Evolutionary conservation across 148 eudicot species (phyloP).

Genomic region (Silene uniflora): DNA sequence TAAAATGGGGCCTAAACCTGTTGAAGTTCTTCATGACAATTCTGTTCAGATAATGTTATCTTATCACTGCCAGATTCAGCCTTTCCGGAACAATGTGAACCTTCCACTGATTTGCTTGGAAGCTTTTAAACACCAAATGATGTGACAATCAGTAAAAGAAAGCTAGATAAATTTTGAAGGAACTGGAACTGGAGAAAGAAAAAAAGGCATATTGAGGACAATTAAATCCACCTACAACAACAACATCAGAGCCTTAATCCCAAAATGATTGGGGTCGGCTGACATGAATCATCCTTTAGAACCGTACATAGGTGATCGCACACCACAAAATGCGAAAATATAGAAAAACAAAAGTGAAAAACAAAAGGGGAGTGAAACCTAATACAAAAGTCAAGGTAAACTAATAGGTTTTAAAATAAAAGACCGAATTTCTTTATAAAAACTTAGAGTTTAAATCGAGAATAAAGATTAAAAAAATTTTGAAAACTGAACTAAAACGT

Average conservation of each 20-base stretch:
- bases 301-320: no score
- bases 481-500: no score
- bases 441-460: no score
- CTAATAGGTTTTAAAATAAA: no score
- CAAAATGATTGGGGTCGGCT: no score
- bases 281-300: no score
- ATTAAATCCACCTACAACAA: not conserved
- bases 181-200: not conserved
- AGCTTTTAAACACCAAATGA: constrained; percentile 30
- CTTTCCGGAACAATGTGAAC: constrained; percentile 21
- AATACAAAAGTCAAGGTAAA: no score
- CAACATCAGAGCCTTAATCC: no score
- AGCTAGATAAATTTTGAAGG: not conserved
- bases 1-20: constrained; percentile 43
- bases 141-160: not conserved
- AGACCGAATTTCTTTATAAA: no score
- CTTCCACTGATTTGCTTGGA: constrained; percentile 27
- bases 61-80: constrained; percentile 28
- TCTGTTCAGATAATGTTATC: constrained; percentile 23
- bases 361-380: no score
- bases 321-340: no score
- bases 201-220: not conserved
- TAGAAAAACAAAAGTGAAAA: not conserved
- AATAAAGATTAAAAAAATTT: no score
- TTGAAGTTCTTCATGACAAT: constrained; percentile 34